Evolutionary conservation across 1,139 yeast species (phyloP).

Genomic region (Yamadazyma epiphylla): DNA sequence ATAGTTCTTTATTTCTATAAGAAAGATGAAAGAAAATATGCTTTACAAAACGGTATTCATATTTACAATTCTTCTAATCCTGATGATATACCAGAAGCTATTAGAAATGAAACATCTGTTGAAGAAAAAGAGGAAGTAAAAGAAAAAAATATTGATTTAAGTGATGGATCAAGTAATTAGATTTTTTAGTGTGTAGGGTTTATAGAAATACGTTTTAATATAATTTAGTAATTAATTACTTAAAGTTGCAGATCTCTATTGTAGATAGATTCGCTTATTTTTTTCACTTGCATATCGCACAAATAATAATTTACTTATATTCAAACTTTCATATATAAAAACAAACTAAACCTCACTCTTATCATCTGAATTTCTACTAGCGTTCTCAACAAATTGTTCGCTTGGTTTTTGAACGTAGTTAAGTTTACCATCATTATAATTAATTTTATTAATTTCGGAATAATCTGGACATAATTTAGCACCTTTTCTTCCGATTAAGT

Average conservation of each 20-base stretch:
- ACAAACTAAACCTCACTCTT: not conserved
- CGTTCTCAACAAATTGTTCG: conserved; percentile 12
- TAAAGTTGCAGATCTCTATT: not conserved
- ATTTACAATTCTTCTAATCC: conserved; percentile 36
- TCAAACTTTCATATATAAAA: too few relatives aligned
- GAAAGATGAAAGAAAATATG: conserved; percentile 49
- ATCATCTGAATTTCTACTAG: conserved; percentile 2
- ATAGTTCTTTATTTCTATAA: conserved; percentile 56
- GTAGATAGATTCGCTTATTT: too few relatives aligned
- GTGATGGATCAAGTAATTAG: not conserved
- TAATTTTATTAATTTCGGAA: conserved; percentile 29
- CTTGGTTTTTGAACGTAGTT: conserved; percentile 10
- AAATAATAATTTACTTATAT: too few relatives aligned
- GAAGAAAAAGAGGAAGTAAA: conserved; percentile 5
- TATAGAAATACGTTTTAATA: not conserved
- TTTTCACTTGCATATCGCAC: too few relatives aligned
- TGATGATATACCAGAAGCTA: conserved; percentile 13
- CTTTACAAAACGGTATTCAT: conserved; percentile 50
- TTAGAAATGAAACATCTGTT: conserved; percentile 2
- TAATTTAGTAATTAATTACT: conserved; percentile 1
- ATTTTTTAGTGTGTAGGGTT: too few relatives aligned
- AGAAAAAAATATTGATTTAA: not conserved
- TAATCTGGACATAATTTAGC: conserved; percentile 49
- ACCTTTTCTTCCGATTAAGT: conserved; percentile 51
- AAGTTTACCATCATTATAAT: conserved; percentile 9